Evolutionary conservation across 1,139 yeast species (phyloP), one percentile per base, ranked within the genome.

Genomic region (Suhomyces bribrorum): DNA sequence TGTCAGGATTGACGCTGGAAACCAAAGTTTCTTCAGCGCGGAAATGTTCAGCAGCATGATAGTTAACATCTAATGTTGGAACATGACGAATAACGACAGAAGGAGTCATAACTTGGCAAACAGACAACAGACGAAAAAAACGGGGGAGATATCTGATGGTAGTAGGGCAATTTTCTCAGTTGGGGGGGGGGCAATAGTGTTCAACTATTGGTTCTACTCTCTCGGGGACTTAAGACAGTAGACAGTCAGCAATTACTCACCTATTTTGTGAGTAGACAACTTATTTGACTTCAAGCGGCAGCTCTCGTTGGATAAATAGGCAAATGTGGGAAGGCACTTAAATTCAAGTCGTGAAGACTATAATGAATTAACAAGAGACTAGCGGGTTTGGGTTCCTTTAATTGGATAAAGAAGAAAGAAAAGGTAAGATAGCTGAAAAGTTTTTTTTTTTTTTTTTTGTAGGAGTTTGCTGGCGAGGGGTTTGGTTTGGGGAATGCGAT

Each of bases 261-360:
- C 44, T 40, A 29, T 29, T 34, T 20, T 36, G 69, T 58, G 71
- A 66, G 71, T 57, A 46, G 36, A 25, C 34, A 36, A 40, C 43
- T 37, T 44, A 50, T 47, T 35, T 49, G 54, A 65, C 71, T 62
- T 68, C 75, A 69, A 63, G 73, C 75, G 75, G 75, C 75, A 69
- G 73, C 75, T 69, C 75, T 68, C 75, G 75, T 69, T 38, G 49
- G 38, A 24, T 31, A 36, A 35, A 36, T 25, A 31, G 31, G 24
- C 26, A 29, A 29, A 35, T 32, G 26, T 30, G 36, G 42, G 38
- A 27, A 39, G 43, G 43, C 43, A 32, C 43, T 39, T 32, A 8
- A 31, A 28, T 37, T 37, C 34, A 23, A 37, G 37, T 33, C 40
- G n/a, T 22, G 14, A 24, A 7, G 39, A 36, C 39, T 36, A 17